Evolutionary conservation across 306 rosid species (phyloP), one percentile per base, ranked within the genome.

Genomic region (Arachis stenosperma): DNA sequence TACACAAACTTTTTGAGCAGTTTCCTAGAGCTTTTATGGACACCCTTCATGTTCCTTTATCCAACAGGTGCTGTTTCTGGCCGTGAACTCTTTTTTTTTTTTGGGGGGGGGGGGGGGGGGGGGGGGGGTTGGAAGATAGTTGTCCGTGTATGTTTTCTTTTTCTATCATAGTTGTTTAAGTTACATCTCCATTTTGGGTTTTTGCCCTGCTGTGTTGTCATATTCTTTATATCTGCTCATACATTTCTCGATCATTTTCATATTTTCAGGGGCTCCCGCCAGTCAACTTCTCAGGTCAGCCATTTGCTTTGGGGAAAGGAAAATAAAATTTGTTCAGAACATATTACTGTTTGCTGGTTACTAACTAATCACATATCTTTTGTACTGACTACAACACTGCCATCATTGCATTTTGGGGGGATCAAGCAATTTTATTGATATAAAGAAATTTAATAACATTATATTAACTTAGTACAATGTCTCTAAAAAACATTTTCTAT

Each of bases 11-110:
- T 60, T 93, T 93, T 81, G 94, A 89, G 89, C 87, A 89, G 79
- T 93, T 93, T 85, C 98, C 98, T 6, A 88, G 85, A 41, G 97
- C 97, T 84, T 93, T 93, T 82, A 76, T 93, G 97, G 8, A 78
- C 57, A 88, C 55, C 64, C 96, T 91, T 79, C 92, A 89, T 65
- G 79, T 86, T 83, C 84, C 84, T 61, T 65, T 81, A 63, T 71
- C 80, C 67, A 84, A 82, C 82, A 89, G 98, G 97, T 89, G 68
- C 47, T 42, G 12, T 67, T 41, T 76, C 0, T 61, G 53, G 47
- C 46, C 46, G 64, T 29, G 37, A 36, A 72, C 22, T n/a, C 8
- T 42, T 2, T 42, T 2, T 8, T 42, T 7, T 41, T 4, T 41
- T n/a, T n/a, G n/a, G n/a, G n/a, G 6, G 1, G 2, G 37, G 4